Evolutionary conservation across 2,329 filamentous ascomycete genomes (phyloP).

Genomic region (Colletotrichum tamarilloi): DNA sequence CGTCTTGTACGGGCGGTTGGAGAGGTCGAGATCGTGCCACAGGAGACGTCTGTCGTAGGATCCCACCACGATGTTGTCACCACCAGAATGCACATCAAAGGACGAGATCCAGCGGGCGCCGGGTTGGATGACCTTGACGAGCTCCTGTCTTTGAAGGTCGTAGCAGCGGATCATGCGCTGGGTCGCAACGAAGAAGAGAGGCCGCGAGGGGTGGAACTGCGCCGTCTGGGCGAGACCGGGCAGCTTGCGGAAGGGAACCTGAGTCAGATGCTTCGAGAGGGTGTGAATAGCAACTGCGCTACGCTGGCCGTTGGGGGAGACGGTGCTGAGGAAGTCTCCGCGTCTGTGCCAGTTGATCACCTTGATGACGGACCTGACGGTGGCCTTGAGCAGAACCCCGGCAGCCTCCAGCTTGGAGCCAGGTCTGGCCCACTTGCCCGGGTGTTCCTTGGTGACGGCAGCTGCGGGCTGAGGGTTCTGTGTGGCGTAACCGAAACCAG

Average conservation of each 20-base stretch:
- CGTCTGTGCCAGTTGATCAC: slow-evolving; percentile 93
- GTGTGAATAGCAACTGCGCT: slow-evolving; percentile 94
- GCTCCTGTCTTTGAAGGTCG: slow-evolving; percentile 89
- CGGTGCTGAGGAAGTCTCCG: slow-evolving; percentile 93
- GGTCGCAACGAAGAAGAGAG: slow-evolving; percentile 95
- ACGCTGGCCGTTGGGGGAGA: slow-evolving; percentile 82
- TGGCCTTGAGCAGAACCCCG: slow-evolving; percentile 83
- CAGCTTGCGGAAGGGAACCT: slow-evolving; percentile 86
- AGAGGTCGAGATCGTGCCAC: slow-evolving; percentile 97
- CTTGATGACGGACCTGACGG: slow-evolving; percentile 84
- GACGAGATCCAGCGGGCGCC: slow-evolving; percentile 94
- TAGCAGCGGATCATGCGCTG: slow-evolving; percentile 94
- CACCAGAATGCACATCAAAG: slow-evolving; percentile 92
- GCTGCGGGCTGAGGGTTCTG: slow-evolving; percentile 68
- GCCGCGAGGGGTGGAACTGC: slow-evolving; percentile 93
- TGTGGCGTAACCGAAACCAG: slow-evolving; percentile 93
- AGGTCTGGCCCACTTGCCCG: slow-evolving; percentile 87
- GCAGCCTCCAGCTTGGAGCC: slow-evolving; percentile 77
- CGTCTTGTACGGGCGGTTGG: slow-evolving; percentile 92
- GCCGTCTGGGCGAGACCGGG: slow-evolving; percentile 86
- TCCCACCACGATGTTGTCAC: slow-evolving; percentile 93
- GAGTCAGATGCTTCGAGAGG: slow-evolving; percentile 91
- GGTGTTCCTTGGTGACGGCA: slow-evolving; percentile 74
- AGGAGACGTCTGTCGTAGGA: slow-evolving; percentile 94
- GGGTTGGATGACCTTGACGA: slow-evolving; percentile 92